phyloP scores from a whole-genome alignment of 2,329 filamentous ascomycete genomes.

The Ophiocordyceps camponoti-leonardi region DNA sequence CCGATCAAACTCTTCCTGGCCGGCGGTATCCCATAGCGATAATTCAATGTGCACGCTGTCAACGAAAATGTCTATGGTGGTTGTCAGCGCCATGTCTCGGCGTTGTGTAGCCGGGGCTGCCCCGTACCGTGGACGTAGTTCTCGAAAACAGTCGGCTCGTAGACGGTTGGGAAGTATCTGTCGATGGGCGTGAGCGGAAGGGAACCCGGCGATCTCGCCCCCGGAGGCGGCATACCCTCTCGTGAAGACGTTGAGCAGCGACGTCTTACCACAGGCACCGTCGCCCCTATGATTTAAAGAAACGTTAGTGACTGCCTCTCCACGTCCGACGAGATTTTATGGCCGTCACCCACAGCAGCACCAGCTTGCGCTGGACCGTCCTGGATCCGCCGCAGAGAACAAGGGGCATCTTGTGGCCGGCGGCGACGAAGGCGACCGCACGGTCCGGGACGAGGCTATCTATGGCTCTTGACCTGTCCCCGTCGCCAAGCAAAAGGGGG shows the following conservation, averaged over 20 bases:
- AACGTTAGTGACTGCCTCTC: constrained; percentile 3
- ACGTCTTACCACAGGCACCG: constrained; percentile 94
- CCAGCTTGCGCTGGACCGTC: constrained; percentile 90
- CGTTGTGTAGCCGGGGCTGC: not conserved
- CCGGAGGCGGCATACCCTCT: constrained; percentile 48
- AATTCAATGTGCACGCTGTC: constrained; percentile 94
- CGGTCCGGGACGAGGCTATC: not conserved
- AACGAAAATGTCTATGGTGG: constrained; percentile 73
- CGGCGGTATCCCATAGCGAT: constrained; percentile 94
- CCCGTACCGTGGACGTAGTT: constrained; percentile 87
- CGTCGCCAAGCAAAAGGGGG: too few species aligned
- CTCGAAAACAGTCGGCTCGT: constrained; percentile 96
- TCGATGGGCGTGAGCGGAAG: not conserved
- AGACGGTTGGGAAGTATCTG: constrained; percentile 94
- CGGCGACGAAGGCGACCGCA: constrained; percentile 1
- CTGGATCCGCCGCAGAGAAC: constrained; percentile 52
- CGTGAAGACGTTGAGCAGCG: constrained; percentile 93
- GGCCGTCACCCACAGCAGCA: constrained; percentile 48
- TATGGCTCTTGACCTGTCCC: not conserved
- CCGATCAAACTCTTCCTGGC: constrained; percentile 97
- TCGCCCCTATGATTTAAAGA: constrained; percentile 48
- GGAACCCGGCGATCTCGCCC: not conserved
- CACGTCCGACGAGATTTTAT: not conserved
- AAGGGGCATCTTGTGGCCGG: constrained; percentile 1
- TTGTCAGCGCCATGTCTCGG: constrained; percentile 2